These are phyloP conservation scores for Ophiostoma sp. DNA, from an alignment of 2,329 filamentous ascomycete species.

Conservation along the genomic window DNA sequence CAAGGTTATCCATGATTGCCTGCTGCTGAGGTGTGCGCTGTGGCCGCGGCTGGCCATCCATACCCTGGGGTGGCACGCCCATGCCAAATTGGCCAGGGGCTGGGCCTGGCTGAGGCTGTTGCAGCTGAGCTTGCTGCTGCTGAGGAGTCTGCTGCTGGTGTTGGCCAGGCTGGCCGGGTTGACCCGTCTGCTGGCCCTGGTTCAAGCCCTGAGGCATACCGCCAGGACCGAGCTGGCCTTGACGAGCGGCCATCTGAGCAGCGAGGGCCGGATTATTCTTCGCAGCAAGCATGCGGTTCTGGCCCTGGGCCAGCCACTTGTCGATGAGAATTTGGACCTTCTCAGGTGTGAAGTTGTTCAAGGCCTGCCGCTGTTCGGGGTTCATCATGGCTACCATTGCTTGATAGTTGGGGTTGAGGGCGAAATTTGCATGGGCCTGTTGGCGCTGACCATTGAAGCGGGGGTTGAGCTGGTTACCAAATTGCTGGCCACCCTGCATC, in stretches of 20 bases:
- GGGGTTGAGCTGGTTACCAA: constrained; percentile 48
- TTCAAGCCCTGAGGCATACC: constrained; percentile 23
- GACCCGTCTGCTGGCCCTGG: background rate
- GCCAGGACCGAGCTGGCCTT: constrained; percentile 26
- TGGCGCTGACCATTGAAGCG: constrained; percentile 51
- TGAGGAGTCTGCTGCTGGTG: constrained; percentile 4
- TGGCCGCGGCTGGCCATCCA: constrained; percentile 30
- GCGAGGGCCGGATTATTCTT: constrained; percentile 29
- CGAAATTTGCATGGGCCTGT: constrained; percentile 32
- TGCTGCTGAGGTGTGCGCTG: constrained; percentile 33
- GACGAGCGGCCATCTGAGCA: constrained; percentile 24
- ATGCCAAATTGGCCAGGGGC: constrained; percentile 3
- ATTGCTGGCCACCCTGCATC: constrained; percentile 43
- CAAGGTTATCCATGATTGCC: constrained; percentile 45
- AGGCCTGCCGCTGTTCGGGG: constrained; percentile 30
- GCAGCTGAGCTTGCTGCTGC: constrained; percentile 11
- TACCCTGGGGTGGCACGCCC: constrained; percentile 20
- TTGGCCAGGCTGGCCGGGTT: background rate
- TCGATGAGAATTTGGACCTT: constrained; percentile 49
- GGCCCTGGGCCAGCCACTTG: constrained; percentile 39
- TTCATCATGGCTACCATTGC: constrained; percentile 41
- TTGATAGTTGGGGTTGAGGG: constrained; percentile 30
- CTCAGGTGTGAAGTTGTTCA: constrained; percentile 44
- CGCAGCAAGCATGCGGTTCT: constrained; percentile 22
- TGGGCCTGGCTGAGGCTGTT: background rate